phyloP scores from a whole-genome alignment of 2,329 filamentous ascomycete species.

The Alternaria brassicae region DNA sequence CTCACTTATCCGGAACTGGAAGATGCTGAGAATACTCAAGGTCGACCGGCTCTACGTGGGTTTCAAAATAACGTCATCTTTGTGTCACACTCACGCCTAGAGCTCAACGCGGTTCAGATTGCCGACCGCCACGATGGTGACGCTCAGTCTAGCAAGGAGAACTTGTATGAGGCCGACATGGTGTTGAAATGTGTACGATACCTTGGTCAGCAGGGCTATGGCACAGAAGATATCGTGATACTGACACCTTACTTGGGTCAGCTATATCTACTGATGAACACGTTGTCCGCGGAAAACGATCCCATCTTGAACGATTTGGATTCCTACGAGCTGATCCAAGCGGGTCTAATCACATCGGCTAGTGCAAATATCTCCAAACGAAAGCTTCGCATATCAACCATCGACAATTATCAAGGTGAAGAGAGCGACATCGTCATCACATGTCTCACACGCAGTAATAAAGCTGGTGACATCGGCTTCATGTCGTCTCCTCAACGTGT shows the following conservation, averaged over 20 bases:
- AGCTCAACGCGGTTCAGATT: conserved; percentile 56
- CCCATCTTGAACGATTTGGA: conserved; percentile 74
- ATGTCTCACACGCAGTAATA: conserved; percentile 72
- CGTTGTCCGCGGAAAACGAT: conserved; percentile 65
- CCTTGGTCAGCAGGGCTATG: conserved; percentile 74
- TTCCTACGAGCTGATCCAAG: conserved; percentile 65
- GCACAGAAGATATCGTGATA: conserved; percentile 69
- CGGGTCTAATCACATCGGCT: conserved; percentile 66
- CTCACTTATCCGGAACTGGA: conserved; percentile 69
- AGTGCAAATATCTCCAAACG: conserved; percentile 61
- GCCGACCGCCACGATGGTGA: conserved; percentile 61
- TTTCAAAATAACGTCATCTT: conserved; percentile 69
- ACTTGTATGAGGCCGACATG: conserved; percentile 71
- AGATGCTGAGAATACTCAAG: conserved; percentile 61
- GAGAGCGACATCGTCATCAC: conserved; percentile 76
- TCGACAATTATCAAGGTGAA: conserved; percentile 82
- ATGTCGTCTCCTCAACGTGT: conserved; percentile 70
- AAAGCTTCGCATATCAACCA: conserved; percentile 69
- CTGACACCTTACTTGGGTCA: conserved; percentile 78
- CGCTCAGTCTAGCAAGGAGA: conserved; percentile 64
- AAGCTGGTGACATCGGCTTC: conserved; percentile 71
- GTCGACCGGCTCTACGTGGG: conserved; percentile 61
- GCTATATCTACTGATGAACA: conserved; percentile 63
- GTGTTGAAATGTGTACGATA: conserved; percentile 70
- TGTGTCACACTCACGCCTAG: conserved; percentile 66